Conservation (phyloP, 2,329 filamentous ascomycete genomes). For the Penicillium olsonii region DNA sequence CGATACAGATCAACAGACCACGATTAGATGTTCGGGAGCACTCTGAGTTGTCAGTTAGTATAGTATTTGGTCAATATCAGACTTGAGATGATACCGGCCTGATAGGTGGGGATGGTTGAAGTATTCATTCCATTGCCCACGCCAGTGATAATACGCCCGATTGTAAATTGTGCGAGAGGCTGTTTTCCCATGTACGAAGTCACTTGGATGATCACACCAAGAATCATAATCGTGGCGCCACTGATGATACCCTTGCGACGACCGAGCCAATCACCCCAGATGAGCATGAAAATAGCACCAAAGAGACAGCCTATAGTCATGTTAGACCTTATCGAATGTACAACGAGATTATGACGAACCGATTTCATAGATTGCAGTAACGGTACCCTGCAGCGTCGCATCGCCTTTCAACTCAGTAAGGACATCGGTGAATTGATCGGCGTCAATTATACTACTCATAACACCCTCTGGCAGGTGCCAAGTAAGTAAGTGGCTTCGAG, state of each 20-base stretch:
- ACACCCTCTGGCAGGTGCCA: conserved; percentile 19
- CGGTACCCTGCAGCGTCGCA: conserved; percentile 50
- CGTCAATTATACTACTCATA: conserved; percentile 28
- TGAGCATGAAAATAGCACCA: conserved; percentile 29
- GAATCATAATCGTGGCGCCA: conserved; percentile 51
- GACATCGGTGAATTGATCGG: conserved; percentile 21
- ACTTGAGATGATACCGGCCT: conserved; percentile 34
- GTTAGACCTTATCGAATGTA: neutral
- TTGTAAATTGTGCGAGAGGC: conserved; percentile 51
- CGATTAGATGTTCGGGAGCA: conserved; percentile 54
- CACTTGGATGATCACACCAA: conserved; percentile 28
- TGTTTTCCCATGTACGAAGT: conserved; percentile 13
- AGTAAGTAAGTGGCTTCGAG: neutral
- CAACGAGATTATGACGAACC: conserved; percentile 24
- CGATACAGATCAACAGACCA: conserved; percentile 59
- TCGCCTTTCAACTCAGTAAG: conserved; percentile 27
- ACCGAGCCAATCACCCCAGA: conserved; percentile 28
- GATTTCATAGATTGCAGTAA: conserved; percentile 54
- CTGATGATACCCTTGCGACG: conserved; percentile 50
- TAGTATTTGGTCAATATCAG: neutral
- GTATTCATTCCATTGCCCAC: conserved; percentile 55
- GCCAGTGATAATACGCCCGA: conserved; percentile 51
- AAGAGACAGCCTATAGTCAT: conserved; percentile 24
- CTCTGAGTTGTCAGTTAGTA: conserved; percentile 19
- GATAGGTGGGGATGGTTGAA: conserved; percentile 50